Evolutionary conservation across 2,329 filamentous ascomycete genomes (phyloP).

Genomic region (Claviceps sp.): DNA sequence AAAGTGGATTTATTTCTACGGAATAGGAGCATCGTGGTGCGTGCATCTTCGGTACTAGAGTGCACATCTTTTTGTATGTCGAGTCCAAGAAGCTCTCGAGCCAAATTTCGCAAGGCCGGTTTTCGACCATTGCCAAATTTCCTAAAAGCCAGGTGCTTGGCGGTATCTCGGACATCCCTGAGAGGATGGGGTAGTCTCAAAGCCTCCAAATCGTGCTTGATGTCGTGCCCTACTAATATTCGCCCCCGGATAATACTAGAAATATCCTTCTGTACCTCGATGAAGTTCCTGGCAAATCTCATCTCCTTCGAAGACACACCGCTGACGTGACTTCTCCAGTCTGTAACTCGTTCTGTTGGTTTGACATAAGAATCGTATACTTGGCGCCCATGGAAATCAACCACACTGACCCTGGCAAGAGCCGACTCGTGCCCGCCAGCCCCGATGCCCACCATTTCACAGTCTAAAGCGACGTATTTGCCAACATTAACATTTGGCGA

Average conservation of each 20-base stretch:
- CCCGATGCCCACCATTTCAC: conserved; percentile 93
- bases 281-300: conserved; percentile 54
- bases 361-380: conserved; percentile 89
- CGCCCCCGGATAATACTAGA: conserved; percentile 54
- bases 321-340: conserved; percentile 81
- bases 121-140: conserved; percentile 55
- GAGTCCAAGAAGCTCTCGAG: conserved; percentile 41
- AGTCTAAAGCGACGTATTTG: conserved; percentile 88
- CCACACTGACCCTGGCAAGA: conserved; percentile 75
- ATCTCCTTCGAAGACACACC: conserved; percentile 69
- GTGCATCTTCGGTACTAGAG: conserved; percentile 65
- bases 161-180: conserved; percentile 73
- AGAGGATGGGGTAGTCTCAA: conserved; percentile 68
- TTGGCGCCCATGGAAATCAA: conserved; percentile 87
- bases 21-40: conserved; percentile 83
- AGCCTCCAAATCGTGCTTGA: conserved; percentile 65
- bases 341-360: conserved; percentile 63
- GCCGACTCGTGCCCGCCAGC: conserved; percentile 56
- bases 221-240: conserved; percentile 71
- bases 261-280: conserved; percentile 63
- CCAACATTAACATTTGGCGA: conserved; percentile 54
- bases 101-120: conserved; percentile 49
- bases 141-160: conserved; percentile 60
- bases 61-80: conserved; percentile 52
- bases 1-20: conserved; percentile 72